Evolutionary conservation across 164 flowering plant genomes (phyloP).

Genomic region (Chloranthus sessilifolius): DNA sequence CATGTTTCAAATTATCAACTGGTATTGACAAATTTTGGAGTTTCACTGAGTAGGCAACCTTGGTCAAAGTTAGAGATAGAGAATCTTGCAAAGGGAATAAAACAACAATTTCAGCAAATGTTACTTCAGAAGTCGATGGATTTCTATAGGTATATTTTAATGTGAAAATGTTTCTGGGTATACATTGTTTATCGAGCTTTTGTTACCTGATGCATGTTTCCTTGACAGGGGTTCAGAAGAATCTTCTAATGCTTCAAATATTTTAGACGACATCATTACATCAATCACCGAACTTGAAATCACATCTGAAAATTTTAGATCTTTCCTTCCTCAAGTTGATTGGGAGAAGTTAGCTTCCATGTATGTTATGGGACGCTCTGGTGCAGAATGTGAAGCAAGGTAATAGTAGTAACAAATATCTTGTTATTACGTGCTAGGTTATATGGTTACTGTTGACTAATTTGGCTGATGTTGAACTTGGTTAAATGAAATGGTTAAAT

Average conservation of each 20-base stretch:
- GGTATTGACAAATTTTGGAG: slow-evolving; percentile 48
- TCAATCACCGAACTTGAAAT: slow-evolving; percentile 49
- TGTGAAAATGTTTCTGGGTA: neutral
- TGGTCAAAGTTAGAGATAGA: slow-evolving; percentile 68
- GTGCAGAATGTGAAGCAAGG: slow-evolving; percentile 92
- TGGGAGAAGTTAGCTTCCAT: slow-evolving; percentile 70
- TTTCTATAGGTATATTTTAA: slow-evolving; percentile 34
- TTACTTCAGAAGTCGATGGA: slow-evolving; percentile 50
- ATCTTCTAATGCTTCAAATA: slow-evolving; percentile 30
- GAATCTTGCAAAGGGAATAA: slow-evolving; percentile 69
- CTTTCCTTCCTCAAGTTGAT: slow-evolving; percentile 55
- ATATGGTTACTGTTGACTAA: too few species aligned
- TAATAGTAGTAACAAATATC: too few species aligned
- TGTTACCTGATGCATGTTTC: slow-evolving; percentile 5
- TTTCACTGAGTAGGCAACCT: slow-evolving; percentile 31
- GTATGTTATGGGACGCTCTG: slow-evolving; percentile 56
- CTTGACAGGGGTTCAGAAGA: slow-evolving; percentile 42
- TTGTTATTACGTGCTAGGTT: too few species aligned
- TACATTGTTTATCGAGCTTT: slow-evolving; percentile 1
- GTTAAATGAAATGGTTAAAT: too few species aligned
- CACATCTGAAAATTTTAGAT: slow-evolving; percentile 44
- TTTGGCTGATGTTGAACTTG: too few species aligned
- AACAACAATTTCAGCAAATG: slow-evolving; percentile 73
- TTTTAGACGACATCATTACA: slow-evolving; percentile 39
- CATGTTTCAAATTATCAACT: slow-evolving; percentile 57